Base-by-base conservation (phyloP, 768 basidiomycete species). In the Kondoa malvinella region DNA sequence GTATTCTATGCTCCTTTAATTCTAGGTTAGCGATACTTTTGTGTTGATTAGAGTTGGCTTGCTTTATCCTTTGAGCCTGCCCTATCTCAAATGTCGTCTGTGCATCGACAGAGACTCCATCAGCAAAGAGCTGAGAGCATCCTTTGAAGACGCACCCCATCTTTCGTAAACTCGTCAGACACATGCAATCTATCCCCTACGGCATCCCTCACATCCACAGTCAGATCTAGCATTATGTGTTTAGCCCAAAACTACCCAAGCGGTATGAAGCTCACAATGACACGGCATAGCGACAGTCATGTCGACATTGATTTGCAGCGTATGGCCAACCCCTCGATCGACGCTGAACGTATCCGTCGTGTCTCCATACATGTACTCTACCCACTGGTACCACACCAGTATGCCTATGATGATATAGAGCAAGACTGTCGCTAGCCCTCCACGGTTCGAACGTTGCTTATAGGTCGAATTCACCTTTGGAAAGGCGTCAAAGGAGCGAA, bases 281-380 rank as follows among this genome's bases (percentile, higher is more conserved):
- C 92, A 96, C 1, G 90, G 91, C 83, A 91, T 95, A 73, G 88
- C 88, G 40, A 96, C 87, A 29, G 88, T 84, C 79, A 96, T 78
- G 78, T 99, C 94, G 66, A 97, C 82, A 76, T 99, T 96, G 71
- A 99, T 81, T 72, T 85, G 83, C 80, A 99, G 80, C 65, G 80
- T 84, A 69, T 82, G 83, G 14, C 77, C 77, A 34, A 81, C 78
- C 66, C 83, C 81, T 33, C 77, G 77, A 75, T 96, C 92, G 64
- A 99, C 86, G 71, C 84, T 86, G 77, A 96, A 99, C 74, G 87
- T 85, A 72, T 86, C 86, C 75, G 89, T 87, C 4, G 89, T 87
- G 83, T 91, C 92, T 57, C 94, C 94, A 83, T 88, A 97, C 34
- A 97, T 78, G 74, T 84, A 97, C 75, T 96, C 92, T 62, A 85